Percentiles rank a stretch among this genome's conserved stretches.
phyloP scores from a whole-genome alignment of 345 rosid genomes.

The Boechera retrofracta region DNA sequence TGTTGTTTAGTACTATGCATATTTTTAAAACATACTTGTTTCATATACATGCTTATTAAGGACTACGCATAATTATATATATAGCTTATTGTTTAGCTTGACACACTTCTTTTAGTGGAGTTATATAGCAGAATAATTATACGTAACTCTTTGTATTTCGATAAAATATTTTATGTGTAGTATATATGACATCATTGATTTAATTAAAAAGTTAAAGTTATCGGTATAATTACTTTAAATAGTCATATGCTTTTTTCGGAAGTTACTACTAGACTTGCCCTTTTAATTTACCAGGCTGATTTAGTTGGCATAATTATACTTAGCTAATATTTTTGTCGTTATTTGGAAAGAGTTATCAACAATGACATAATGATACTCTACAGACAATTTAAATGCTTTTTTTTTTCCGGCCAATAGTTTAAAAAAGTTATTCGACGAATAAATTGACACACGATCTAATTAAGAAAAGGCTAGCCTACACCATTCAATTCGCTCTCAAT shows the following conservation, averaged over 20 bases:
- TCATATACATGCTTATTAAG: background rate
- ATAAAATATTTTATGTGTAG: background rate
- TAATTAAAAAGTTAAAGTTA: background rate
- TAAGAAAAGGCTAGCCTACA: background rate
- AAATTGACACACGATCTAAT: constrained; percentile 1
- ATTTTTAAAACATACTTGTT: background rate
- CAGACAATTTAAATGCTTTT: background rate
- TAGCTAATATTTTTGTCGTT: constrained; percentile 26
- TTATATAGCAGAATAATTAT: background rate
- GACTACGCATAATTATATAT: background rate
- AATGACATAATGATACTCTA: constrained; percentile 21
- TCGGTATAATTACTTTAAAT: background rate
- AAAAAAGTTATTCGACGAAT: background rate
- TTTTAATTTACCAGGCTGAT: background rate
- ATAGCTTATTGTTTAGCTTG: background rate
- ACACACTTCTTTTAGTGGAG: background rate
- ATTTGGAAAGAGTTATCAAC: constrained; percentile 9
- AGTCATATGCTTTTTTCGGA: background rate
- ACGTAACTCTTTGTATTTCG: background rate
- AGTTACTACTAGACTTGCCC: background rate
- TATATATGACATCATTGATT: background rate
- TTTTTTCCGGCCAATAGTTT: background rate
- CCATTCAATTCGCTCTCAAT: background rate
- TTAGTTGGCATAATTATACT: constrained; percentile 12
- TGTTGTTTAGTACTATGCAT: background rate